Evolutionary conservation across 2,329 filamentous ascomycete genomes (phyloP).

Genomic region (Colletotrichum sp.): DNA sequence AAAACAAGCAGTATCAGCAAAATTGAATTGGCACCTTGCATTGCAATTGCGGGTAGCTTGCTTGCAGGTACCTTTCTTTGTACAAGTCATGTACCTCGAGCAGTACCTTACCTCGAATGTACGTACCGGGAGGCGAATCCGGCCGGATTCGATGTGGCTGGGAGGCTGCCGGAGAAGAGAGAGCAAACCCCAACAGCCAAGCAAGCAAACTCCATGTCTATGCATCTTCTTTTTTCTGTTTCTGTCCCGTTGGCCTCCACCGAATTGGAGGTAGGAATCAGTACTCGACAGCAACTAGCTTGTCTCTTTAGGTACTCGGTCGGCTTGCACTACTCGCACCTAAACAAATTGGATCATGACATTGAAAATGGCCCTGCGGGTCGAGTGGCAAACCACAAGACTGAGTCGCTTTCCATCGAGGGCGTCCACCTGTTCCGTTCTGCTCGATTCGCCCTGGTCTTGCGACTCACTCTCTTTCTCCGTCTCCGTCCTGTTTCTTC

Average conservation of each 20-base stretch:
- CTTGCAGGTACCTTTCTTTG: background rate
- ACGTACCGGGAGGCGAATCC: conserved; percentile 7
- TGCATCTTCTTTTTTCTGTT: background rate
- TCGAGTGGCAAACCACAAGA: conserved; percentile 11
- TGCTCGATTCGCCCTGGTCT: background rate
- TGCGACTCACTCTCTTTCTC: background rate
- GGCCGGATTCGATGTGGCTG: conserved; percentile 8
- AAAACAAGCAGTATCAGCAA: background rate
- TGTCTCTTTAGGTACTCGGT: background rate
- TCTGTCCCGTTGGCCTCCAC: background rate
- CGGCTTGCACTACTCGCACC: background rate
- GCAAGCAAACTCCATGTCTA: background rate
- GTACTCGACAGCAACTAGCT: background rate
- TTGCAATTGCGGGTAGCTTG: background rate
- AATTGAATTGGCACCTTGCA: background rate
- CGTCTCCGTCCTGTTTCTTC: background rate
- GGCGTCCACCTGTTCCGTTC: background rate
- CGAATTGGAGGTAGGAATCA: background rate
- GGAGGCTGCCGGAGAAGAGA: background rate
- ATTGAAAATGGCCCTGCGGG: conserved; percentile 2
- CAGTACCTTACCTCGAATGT: background rate
- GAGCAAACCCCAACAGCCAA: background rate
- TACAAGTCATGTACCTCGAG: background rate
- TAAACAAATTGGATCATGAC: background rate
- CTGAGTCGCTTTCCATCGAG: background rate